Evolutionary conservation across 2,329 filamentous ascomycete species (phyloP).

Genomic region (Diaporthe destruens): DNA sequence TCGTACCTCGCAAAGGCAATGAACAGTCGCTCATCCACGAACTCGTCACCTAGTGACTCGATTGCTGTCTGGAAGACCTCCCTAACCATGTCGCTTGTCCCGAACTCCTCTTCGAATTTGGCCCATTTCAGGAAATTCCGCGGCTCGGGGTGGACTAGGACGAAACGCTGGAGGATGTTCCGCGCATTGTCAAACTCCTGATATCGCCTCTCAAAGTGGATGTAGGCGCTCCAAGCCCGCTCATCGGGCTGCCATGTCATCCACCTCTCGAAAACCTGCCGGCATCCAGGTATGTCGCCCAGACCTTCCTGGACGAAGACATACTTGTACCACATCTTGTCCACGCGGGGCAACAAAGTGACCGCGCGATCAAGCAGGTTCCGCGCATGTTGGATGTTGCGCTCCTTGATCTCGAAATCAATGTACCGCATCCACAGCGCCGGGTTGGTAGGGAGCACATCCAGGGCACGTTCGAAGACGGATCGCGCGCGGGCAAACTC

Average conservation of each 20-base stretch:
- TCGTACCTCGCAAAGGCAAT: conserved; percentile 97
- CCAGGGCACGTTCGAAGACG: conserved; percentile 94
- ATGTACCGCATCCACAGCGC: conserved; percentile 93
- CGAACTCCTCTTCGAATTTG: conserved; percentile 95
- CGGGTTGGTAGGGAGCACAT: conserved; percentile 89
- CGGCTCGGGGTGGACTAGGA: conserved; percentile 91
- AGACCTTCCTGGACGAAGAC: conserved; percentile 99
- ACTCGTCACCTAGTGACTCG: conserved; percentile 91
- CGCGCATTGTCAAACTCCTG: conserved; percentile 91
- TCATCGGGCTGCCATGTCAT: conserved; percentile 99
- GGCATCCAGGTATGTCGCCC: conserved; percentile 90
- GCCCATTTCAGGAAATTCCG: conserved; percentile 99
- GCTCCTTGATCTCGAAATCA: conserved; percentile 90
- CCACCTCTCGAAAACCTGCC: conserved; percentile 97
- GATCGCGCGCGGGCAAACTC: conserved; percentile 92
- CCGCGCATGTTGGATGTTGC: conserved; percentile 96
- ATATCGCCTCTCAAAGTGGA: conserved; percentile 97
- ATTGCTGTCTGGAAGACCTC: conserved; percentile 92
- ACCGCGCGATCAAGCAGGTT: conserved; percentile 97
- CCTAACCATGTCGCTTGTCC: conserved; percentile 89
- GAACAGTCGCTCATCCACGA: conserved; percentile 96
- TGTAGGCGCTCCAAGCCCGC: conserved; percentile 94
- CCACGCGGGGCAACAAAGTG: conserved; percentile 87
- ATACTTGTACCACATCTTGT: conserved; percentile 99
- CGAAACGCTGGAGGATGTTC: conserved; percentile 90